Evolutionary conservation across 2,329 filamentous ascomycete species (phyloP), one percentile per base, ranked within the genome.

Genomic region (Cladophialophora bantiana): DNA sequence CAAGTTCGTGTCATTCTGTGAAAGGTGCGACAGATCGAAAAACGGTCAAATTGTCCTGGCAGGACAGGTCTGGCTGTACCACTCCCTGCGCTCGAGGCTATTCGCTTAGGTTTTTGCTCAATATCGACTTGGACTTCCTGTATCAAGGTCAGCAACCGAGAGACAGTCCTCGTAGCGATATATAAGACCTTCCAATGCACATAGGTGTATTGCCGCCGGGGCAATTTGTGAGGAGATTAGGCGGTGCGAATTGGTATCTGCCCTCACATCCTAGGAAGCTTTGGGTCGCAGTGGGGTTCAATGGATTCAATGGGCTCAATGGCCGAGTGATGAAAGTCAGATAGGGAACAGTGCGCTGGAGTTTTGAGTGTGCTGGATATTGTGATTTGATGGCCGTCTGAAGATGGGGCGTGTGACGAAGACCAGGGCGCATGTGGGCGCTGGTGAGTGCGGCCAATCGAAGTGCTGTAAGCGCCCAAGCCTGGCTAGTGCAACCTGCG

Each of bases 381-480:
- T 48, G 36, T 66, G 59, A 70, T 70, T 70, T 66, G 67, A 18
- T 31, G 38, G 50, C 40, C 10, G 55, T 20, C 36, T 15, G 59
- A 32, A 31, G 34, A 36, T 38, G 50, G 55, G 56, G 56, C 66
- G 68, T 70, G 68, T 70, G 68, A 70, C 62, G 50, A 60, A 52
- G 52, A 36, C 35, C 18, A 18, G 35, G 53, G 26, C 15, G 31
- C 26, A 26, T 31, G 20, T n/a, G 2, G 26, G 35, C 15, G 55
- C 40, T n/a, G 3, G 12, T n/a, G 7, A n/a, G 42, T 18, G 59
- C 62, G 60, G 68, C 68, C 65, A 70, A 70, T 70, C 50, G 65
- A 18, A 40, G 20, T 18, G 13, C 34, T 59, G 35, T 68, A 70
- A 70, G 68, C 68, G 68, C 68, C 59, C 55, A 68, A 59, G 62